These are phyloP conservation scores for Pancytospora epiphaga DNA, from an alignment of 371 early-diverging fungal species.

Conservation along the genomic window DNA sequence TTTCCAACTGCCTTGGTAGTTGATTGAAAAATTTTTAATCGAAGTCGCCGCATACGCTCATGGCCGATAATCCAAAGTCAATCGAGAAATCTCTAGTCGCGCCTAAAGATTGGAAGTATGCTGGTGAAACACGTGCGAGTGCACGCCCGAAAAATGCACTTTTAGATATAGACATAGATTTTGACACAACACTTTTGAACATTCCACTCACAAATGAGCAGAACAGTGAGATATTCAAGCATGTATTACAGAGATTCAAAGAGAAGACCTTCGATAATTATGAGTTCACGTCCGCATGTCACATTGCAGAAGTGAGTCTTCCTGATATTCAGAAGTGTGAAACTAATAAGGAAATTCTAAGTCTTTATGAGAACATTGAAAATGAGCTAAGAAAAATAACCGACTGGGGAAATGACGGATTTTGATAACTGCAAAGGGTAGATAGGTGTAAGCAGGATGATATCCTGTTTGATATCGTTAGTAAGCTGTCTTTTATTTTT, in stretches of 20 bases:
- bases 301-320: slow-evolving; percentile 4
- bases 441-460: too few relatives aligned
- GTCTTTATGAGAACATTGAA: slow-evolving; percentile 17
- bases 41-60: background rate
- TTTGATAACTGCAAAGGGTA: too few relatives aligned
- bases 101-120: background rate
- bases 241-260: slow-evolving; percentile 6
- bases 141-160: slow-evolving; percentile 7
- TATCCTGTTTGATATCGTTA: too few relatives aligned
- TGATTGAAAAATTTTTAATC: background rate
- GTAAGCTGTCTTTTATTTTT: too few relatives aligned
- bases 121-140: background rate
- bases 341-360: slow-evolving; percentile 8
- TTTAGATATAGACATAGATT: slow-evolving; percentile 7
- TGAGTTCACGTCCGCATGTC: slow-evolving; percentile 3
- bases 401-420: slow-evolving; percentile 15
- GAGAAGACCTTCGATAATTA: slow-evolving; percentile 34
- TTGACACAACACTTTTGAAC: slow-evolving; percentile 17
- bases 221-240: slow-evolving; percentile 9
- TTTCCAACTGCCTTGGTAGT: background rate
- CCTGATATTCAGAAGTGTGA: background rate
- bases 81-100: background rate
- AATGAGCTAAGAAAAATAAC: slow-evolving; percentile 10
- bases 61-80: background rate
- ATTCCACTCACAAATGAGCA: slow-evolving; percentile 15